Evolutionary conservation across 2,329 filamentous ascomycete genomes (phyloP).

Genomic region (Cladophialophora bantiana): DNA sequence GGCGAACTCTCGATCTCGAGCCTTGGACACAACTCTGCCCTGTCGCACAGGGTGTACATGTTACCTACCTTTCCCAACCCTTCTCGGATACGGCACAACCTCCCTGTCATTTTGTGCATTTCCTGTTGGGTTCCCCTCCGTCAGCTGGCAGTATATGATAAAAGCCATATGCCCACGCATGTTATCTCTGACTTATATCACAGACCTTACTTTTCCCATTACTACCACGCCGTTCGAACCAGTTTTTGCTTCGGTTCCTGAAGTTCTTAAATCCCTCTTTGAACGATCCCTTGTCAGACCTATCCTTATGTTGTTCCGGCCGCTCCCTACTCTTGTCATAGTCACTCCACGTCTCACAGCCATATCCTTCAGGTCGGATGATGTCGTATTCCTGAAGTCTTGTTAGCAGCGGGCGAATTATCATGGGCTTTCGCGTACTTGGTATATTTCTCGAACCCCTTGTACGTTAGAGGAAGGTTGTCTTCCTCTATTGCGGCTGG

Average conservation of each 20-base stretch:
- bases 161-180: background rate
- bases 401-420: background rate
- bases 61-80: background rate
- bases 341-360: background rate
- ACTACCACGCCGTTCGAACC: background rate
- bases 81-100: background rate
- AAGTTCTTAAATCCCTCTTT: background rate
- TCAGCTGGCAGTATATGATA: background rate
- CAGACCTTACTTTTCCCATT: background rate
- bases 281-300: background rate
- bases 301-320: background rate
- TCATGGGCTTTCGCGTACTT: background rate
- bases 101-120: background rate
- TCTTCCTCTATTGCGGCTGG: background rate
- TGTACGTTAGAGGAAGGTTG: background rate
- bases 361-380: constrained; percentile 1
- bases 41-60: background rate
- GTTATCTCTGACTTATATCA: background rate
- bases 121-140: background rate
- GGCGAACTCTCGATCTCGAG: constrained; percentile 1
- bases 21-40: background rate
- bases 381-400: background rate
- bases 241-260: background rate
- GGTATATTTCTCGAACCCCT: background rate
- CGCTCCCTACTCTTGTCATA: background rate